Evolutionary conservation across 2,329 filamentous ascomycete genomes (phyloP).

Genomic region (Erysiphe pulchra): DNA sequence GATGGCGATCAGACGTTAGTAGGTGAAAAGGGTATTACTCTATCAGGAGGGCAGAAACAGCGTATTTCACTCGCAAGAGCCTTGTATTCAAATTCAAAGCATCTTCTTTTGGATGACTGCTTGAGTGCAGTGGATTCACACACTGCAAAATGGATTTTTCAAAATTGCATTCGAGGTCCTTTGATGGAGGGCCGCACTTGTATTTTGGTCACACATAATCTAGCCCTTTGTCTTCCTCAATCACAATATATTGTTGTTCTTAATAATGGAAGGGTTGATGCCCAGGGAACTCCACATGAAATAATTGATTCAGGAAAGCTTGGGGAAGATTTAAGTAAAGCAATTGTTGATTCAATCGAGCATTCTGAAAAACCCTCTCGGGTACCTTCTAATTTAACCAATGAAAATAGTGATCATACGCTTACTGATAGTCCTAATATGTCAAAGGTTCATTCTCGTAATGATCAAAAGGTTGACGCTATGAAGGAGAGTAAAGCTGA

Average conservation of each 20-base stretch:
- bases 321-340: slow-evolving; percentile 62
- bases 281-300: slow-evolving; percentile 52
- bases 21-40: slow-evolving; percentile 87
- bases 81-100: slow-evolving; percentile 82
- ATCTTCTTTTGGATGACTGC: slow-evolving; percentile 82
- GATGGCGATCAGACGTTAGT: slow-evolving; percentile 81
- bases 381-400: slow-evolving; percentile 31
- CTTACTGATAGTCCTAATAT: background rate
- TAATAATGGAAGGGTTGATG: slow-evolving; percentile 57
- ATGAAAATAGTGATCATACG: slow-evolving; percentile 21
- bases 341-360: slow-evolving; percentile 47
- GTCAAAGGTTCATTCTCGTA: slow-evolving; percentile 3
- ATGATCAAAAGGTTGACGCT: slow-evolving; percentile 19
- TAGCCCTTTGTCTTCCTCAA: slow-evolving; percentile 60
- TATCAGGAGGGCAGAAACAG: slow-evolving; percentile 94
- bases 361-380: slow-evolving; percentile 59
- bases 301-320: slow-evolving; percentile 72
- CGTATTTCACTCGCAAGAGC: slow-evolving; percentile 90
- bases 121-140: slow-evolving; percentile 93
- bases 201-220: slow-evolving; percentile 86
- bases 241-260: slow-evolving; percentile 63
- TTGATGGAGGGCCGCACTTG: slow-evolving; percentile 78
- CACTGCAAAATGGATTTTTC: slow-evolving; percentile 94
- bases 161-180: slow-evolving; percentile 68
- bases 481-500: slow-evolving; percentile 56